Evolutionary conservation across 1,139 yeast genomes (phyloP).

Genomic region (Sugiyamaella japonica): DNA sequence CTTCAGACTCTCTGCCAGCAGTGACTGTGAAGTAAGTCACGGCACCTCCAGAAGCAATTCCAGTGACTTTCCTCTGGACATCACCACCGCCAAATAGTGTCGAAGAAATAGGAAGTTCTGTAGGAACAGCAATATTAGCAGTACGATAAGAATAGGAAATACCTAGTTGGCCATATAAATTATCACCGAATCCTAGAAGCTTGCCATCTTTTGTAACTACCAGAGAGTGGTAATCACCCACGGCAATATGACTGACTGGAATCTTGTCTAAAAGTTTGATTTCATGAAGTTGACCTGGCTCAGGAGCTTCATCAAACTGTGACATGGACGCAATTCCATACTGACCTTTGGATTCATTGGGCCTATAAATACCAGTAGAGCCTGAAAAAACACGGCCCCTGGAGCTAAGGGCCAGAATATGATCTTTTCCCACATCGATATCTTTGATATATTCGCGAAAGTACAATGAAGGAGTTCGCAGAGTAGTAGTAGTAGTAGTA

Average conservation of each 20-base stretch:
- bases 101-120: constrained; percentile 31
- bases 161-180: constrained; percentile 82
- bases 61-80: constrained; percentile 9
- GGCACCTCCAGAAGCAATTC: constrained; percentile 65
- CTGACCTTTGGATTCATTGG: constrained; percentile 63
- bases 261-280: constrained; percentile 36
- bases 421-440: constrained; percentile 62
- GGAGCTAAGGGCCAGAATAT: constrained; percentile 60
- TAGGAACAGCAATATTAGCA: constrained; percentile 70
- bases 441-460: constrained; percentile 52
- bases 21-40: constrained; percentile 51
- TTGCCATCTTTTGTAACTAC: constrained; percentile 63
- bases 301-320: constrained; percentile 56
- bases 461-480: constrained; percentile 33
- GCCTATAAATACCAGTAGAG: constrained; percentile 49
- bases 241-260: constrained; percentile 57
- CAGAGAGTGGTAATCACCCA: constrained; percentile 73
- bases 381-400: constrained; percentile 66
- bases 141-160: constrained; percentile 62
- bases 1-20: constrained; percentile 29
- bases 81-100: constrained; percentile 16
- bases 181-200: constrained; percentile 83
- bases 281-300: constrained; percentile 43
- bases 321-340: constrained; percentile 75
- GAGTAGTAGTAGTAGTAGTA: constrained; percentile 9